phyloP scores from a whole-genome alignment of 129 eudicot genomes.

The Flaveria brownii region DNA sequence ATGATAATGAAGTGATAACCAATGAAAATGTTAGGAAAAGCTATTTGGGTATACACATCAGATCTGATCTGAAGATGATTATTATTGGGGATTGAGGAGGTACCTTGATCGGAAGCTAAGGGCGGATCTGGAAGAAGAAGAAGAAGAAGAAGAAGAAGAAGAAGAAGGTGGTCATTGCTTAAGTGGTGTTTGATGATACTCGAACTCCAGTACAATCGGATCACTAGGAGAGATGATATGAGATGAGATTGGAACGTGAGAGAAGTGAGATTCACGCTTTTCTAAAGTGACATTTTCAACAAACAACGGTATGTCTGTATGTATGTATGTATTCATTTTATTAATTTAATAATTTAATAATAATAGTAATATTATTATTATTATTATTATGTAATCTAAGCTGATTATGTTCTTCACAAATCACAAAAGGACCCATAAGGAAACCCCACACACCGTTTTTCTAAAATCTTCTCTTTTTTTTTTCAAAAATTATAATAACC shows the following conservation, averaged over 20 bases:
- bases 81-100: neutral
- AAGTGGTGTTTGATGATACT: conserved; percentile 5
- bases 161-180: conserved; percentile 28
- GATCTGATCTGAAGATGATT: conserved; percentile 31
- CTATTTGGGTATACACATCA: neutral
- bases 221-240: conserved; percentile 11
- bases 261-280: conserved; percentile 32
- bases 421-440: no score
- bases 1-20: no score
- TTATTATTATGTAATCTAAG: no score
- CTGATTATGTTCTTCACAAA: no score
- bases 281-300: neutral
- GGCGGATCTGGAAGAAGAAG: conserved; percentile 30
- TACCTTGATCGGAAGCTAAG: conserved; percentile 34
- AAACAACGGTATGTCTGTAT: no score
- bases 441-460: no score
- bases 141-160: conserved; percentile 7
- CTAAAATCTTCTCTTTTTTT: no score
- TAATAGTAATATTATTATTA: no score
- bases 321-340: no score
- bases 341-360: no score
- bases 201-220: conserved; percentile 18
- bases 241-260: conserved; percentile 27
- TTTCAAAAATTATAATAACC: no score
- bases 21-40: neutral